phyloP scores from a whole-genome alignment of 495 filamentous ascomycete genomes.

The Lasiosphaeria hispida region DNA sequence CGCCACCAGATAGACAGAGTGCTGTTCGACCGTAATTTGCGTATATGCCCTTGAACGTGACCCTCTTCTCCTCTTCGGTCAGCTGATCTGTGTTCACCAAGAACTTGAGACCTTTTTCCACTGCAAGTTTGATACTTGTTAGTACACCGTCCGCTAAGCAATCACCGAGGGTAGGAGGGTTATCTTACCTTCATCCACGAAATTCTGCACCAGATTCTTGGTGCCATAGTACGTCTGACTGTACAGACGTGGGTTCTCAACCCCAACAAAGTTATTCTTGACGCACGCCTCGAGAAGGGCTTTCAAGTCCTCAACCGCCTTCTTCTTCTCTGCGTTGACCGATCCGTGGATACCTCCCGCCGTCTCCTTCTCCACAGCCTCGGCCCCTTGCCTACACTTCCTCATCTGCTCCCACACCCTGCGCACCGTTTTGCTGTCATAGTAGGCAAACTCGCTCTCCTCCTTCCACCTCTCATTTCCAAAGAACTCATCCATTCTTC shows the following conservation, averaged over 20 bases:
- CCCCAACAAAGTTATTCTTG: conserved; percentile 93
- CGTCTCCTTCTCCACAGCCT: conserved; percentile 41
- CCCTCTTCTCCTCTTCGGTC: conserved; percentile 68
- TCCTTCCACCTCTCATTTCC: conserved; percentile 86
- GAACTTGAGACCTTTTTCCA: conserved; percentile 61
- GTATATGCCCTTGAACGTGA: conserved; percentile 81
- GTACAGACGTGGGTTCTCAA: conserved; percentile 92
- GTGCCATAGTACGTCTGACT: conserved; percentile 96
- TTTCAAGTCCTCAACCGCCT: conserved; percentile 68
- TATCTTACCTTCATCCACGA: conserved; percentile 71
- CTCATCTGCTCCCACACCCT: conserved; percentile 73
- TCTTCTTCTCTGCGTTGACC: conserved; percentile 26
- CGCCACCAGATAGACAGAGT: conserved; percentile 90
- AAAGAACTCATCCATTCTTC: conserved; percentile 75
- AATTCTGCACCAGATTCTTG: conserved; percentile 85
- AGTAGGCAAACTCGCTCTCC: conserved; percentile 88
- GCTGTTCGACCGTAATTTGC: conserved; percentile 93
- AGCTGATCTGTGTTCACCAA: conserved; percentile 65
- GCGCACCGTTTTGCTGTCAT: conserved; percentile 78
- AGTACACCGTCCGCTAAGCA: background rate
- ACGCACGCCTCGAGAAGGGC: conserved; percentile 81
- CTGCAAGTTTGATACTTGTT: conserved; percentile 26
- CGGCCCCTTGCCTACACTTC: conserved; percentile 53
- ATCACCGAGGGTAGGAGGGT: background rate
- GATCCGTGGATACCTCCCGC: conserved; percentile 17